Conservation (phyloP, 257 asterid species). For the Anisodus acutangulus region DNA sequence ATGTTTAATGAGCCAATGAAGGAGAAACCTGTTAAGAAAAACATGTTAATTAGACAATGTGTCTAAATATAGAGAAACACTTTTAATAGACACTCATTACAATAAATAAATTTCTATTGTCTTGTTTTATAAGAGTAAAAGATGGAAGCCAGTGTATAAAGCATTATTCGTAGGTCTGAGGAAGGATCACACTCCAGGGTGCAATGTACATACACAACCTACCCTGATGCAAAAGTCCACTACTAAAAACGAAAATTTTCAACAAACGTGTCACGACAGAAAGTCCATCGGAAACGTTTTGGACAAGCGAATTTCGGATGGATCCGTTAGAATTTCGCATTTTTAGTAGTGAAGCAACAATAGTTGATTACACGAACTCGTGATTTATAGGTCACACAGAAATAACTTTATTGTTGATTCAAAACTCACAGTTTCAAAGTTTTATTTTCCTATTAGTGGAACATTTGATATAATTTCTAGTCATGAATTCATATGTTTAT, state of each 20-base stretch:
- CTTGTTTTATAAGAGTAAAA: neutral
- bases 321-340: no score
- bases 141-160: neutral
- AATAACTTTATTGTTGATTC: neutral
- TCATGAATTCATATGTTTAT: neutral
- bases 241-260: no score
- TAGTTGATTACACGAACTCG: neutral
- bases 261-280: no score
- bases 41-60: neutral
- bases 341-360: no score
- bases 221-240: neutral
- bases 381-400: neutral
- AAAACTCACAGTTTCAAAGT: no score
- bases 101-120: neutral
- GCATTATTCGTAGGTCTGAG: neutral
- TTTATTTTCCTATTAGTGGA: no score
- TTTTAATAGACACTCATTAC: neutral
- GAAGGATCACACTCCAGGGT: neutral
- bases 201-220: neutral
- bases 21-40: constrained; percentile 31
- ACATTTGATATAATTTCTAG: no score
- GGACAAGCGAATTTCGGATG: no score
- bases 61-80: neutral
- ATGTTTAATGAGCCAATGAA: constrained; percentile 44
- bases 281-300: no score